Evolutionary conservation across 176 grass and related monocot genomes (phyloP).

Genomic region (Carex kokanica): DNA sequence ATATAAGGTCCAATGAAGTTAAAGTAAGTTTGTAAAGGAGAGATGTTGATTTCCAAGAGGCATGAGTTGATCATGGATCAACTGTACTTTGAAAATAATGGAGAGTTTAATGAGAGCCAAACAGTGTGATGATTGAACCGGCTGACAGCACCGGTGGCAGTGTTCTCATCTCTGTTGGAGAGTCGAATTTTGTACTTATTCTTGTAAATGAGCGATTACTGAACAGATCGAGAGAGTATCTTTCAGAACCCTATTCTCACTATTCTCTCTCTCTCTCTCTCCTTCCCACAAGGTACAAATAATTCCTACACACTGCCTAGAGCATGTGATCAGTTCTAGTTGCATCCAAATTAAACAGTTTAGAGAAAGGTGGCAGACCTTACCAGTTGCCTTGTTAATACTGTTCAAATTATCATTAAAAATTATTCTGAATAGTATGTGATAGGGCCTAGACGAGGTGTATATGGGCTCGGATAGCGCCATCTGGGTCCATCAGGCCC

Average conservation of each 20-base stretch:
- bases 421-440: neutral
- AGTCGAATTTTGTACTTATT: constrained; percentile 7
- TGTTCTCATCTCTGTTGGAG: neutral
- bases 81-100: neutral
- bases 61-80: neutral
- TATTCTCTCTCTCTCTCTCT: neutral
- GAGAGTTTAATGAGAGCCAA: neutral
- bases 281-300: neutral
- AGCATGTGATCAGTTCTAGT: constrained; percentile 28
- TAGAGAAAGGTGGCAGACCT: neutral
- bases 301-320: neutral
- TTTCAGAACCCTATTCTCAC: neutral
- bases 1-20: no score
- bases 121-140: neutral
- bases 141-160: neutral
- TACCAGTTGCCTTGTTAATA: neutral
- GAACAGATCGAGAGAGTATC: neutral
- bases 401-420: neutral
- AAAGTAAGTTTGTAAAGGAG: neutral
- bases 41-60: neutral
- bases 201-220: neutral
- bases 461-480: neutral
- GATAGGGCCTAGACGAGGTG: neutral
- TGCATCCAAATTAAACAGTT: constrained; percentile 12
- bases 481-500: neutral